phyloP scores from a whole-genome alignment of 225 moss, liverwort and hornwort species.

The Thuidium tamariscinum region DNA sequence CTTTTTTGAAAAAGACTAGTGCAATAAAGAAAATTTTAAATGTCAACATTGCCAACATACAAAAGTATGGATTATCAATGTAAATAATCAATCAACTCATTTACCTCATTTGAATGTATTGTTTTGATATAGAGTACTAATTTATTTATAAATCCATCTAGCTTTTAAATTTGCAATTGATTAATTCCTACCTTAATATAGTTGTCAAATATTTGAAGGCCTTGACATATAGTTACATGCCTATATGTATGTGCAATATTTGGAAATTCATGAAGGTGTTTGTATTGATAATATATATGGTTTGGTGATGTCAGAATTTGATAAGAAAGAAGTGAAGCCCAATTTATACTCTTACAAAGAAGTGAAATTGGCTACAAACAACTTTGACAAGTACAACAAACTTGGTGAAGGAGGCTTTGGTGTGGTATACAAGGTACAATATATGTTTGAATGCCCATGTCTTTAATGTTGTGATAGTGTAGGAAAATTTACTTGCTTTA shows the following conservation, averaged over 20 bases:
- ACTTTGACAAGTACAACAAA: not conserved
- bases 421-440: not conserved
- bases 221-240: not conserved
- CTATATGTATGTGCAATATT: rapidly evolving
- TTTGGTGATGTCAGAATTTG: not conserved
- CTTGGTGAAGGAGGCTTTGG: not conserved
- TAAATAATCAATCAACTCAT: not conserved
- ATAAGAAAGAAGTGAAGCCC: not conserved
- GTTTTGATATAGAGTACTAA: not conserved
- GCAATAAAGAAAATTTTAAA: not conserved
- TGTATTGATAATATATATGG: not conserved
- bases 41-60: rapidly evolving
- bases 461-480: not conserved
- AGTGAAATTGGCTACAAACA: not conserved
- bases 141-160: not conserved
- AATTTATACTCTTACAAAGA: not conserved
- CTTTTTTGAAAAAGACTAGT: not conserved
- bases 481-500: not conserved
- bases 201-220: not conserved
- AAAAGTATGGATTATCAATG: not conserved
- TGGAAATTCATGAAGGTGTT: rapidly evolving
- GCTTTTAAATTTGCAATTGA: no score
- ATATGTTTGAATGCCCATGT: not conserved
- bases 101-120: no score
- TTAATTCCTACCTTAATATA: rapidly evolving